phyloP scores from a whole-genome alignment of 768 basidiomycete species.

The Amyloporia xantha region DNA sequence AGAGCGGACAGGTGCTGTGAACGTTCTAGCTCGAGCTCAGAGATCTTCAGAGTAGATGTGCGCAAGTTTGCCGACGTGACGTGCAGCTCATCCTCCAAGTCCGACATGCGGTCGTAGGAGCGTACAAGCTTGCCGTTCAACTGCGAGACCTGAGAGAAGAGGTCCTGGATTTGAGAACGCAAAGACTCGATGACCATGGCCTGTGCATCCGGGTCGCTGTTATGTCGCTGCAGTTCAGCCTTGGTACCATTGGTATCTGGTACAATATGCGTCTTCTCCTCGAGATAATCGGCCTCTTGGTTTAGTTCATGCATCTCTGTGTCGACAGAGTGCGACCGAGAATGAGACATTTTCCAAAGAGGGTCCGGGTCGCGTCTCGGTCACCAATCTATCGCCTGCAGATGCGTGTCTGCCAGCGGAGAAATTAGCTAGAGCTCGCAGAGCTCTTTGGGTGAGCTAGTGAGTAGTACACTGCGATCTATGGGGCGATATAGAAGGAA shows the following conservation, averaged over 20 bases:
- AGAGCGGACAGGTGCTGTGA: slow-evolving; percentile 84
- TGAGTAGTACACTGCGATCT: too few species aligned
- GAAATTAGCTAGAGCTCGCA: too few species aligned
- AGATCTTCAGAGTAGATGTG: slow-evolving; percentile 56
- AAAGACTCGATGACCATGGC: slow-evolving; percentile 77
- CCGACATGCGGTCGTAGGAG: slow-evolving; percentile 86
- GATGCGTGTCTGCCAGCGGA: too few species aligned
- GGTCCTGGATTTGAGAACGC: slow-evolving; percentile 74
- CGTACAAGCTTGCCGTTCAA: slow-evolving; percentile 91
- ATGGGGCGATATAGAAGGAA: too few species aligned
- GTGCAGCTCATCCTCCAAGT: slow-evolving; percentile 87
- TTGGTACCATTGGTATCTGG: slow-evolving; percentile 14
- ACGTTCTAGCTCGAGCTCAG: slow-evolving; percentile 78
- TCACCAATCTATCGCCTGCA: too few species aligned
- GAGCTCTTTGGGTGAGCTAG: too few species aligned
- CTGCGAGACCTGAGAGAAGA: slow-evolving; percentile 84
- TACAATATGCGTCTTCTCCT: slow-evolving; percentile 15
- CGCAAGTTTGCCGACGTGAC: slow-evolving; percentile 54
- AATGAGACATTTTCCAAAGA: neutral
- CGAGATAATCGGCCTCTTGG: slow-evolving; percentile 16
- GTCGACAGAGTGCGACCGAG: slow-evolving; percentile 13
- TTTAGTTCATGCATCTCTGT: slow-evolving; percentile 19
- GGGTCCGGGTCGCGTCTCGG: too few species aligned
- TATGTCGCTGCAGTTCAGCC: slow-evolving; percentile 13
- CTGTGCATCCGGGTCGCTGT: slow-evolving; percentile 55